Evolutionary conservation across 352 stramenopile species (phyloP).

Genomic region (Phytophthora brassicae): DNA sequence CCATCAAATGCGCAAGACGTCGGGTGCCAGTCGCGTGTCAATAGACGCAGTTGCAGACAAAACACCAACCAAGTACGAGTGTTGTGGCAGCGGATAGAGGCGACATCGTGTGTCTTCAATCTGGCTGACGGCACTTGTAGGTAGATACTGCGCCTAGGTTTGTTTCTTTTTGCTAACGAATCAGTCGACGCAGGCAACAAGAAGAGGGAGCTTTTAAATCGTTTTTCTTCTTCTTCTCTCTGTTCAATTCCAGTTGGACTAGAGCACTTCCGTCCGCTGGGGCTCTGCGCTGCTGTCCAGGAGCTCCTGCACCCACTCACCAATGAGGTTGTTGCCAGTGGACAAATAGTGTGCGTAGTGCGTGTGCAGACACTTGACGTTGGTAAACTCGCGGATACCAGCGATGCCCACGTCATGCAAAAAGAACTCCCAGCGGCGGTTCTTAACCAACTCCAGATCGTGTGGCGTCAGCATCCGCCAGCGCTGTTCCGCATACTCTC

Average conservation of each 20-base stretch:
- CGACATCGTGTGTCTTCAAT: neutral
- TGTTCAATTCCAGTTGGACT: conserved; percentile 19
- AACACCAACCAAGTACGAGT: conserved; percentile 34
- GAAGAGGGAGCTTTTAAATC: conserved; percentile 24
- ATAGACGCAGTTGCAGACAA: conserved; percentile 36
- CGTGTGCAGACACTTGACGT: conserved; percentile 74
- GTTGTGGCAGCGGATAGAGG: conserved; percentile 33
- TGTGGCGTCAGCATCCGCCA: conserved; percentile 48
- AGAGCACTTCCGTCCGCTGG: conserved; percentile 19
- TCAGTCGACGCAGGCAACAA: conserved; percentile 19
- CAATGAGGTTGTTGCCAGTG: conserved; percentile 55
- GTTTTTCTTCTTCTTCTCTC: conserved; percentile 4
- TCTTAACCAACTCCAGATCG: conserved; percentile 43
- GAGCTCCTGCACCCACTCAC: conserved; percentile 65
- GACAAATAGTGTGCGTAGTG: conserved; percentile 72
- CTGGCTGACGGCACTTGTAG: neutral
- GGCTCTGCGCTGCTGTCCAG: conserved; percentile 26
- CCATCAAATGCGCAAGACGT: conserved; percentile 53
- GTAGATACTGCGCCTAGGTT: conserved; percentile 17
- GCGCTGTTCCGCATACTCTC: conserved; percentile 48
- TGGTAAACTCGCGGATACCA: conserved; percentile 55
- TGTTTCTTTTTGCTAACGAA: conserved; percentile 6
- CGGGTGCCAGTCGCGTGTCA: conserved; percentile 38
- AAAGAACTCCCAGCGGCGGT: conserved; percentile 41
- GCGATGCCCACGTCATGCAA: conserved; percentile 59